Evolutionary conservation across 352 stramenopile species (phyloP).

Genomic region (Pythium coloratum): DNA sequence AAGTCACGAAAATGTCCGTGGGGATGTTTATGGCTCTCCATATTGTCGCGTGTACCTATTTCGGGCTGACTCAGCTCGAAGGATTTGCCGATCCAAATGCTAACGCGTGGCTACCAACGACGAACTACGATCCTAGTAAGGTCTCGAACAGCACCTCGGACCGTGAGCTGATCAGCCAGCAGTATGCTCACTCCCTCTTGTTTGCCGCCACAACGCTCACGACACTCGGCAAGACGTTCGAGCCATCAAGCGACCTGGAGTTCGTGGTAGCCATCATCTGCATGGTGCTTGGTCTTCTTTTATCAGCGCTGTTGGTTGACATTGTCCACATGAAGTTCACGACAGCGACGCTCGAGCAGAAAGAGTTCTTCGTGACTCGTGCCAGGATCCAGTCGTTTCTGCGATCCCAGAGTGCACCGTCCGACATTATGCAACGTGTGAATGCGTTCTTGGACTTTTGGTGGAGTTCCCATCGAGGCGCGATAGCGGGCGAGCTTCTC

Average conservation of each 20-base stretch:
- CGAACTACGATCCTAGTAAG: background rate
- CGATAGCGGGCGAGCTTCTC: constrained; percentile 45
- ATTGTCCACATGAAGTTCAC: constrained; percentile 51
- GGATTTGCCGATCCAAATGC: constrained; percentile 17
- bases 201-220: constrained; percentile 49
- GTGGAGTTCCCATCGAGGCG: constrained; percentile 61
- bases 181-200: constrained; percentile 46
- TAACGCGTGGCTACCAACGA: constrained; percentile 16
- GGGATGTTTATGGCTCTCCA: constrained; percentile 20
- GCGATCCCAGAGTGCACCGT: constrained; percentile 39
- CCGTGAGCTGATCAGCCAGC: constrained; percentile 11
- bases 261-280: constrained; percentile 37
- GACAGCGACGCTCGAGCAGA: constrained; percentile 52
- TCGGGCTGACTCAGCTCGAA: constrained; percentile 28
- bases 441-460: constrained; percentile 71
- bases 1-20: constrained; percentile 16
- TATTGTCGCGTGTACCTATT: constrained; percentile 32
- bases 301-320: constrained; percentile 46
- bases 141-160: background rate
- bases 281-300: constrained; percentile 50
- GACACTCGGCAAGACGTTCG: constrained; percentile 40
- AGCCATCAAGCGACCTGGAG: constrained; percentile 35
- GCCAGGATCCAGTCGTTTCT: constrained; percentile 59
- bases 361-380: constrained; percentile 55
- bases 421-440: constrained; percentile 48